Evolutionary conservation across 805 yeast genomes (phyloP), one percentile per base, ranked within the genome.

Genomic region (Ogataea saltuana): DNA sequence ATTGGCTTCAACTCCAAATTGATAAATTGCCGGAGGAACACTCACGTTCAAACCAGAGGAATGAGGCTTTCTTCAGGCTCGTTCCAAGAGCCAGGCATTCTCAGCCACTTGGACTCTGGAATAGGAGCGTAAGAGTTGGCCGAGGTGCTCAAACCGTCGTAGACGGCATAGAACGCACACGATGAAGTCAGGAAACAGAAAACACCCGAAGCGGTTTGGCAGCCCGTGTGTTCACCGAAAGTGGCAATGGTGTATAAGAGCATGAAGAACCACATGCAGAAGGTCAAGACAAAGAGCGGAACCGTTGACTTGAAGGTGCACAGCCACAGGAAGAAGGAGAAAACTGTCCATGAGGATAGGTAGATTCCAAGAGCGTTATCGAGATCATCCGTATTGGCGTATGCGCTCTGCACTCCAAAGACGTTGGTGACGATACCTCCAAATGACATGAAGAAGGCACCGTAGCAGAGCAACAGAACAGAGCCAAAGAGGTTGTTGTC

Each of bases 401-500:
- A 76, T 1, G 72, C 66, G 4, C 60, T 58, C 2, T 51, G 50
- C 28, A 75, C 72, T 5, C 75, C 79, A 48, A 75, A 70, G 6
- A 64, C 57, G 29, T 67, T 67, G 12, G 75, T 65, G 44, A 64
- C 57, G 13, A 75, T 65, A 19, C 72, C 74, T 35, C 75, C 80
- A 49, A 59, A 72, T 4, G 72, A 61, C 53, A 69, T 58, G 65
- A 76, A 75, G 59, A 76, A 76, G 4, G 75, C 73, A 32, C 80
- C 81, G 56, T 66, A 75, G 34, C 72, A 68, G 21, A 68, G 61
- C 39, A 76, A 61, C 10, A 75, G 70, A 6, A 74, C 69, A 10
- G 75, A 74, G 30, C 75, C 81, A 58, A 74, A 76, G 6, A 74
- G 64, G 56, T 74, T 75, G 47, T 77, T 77, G 34, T 67, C 61